Conservation (phyloP, 2,329 filamentous ascomycete species). For the Stromatinia cepivora region DNA sequence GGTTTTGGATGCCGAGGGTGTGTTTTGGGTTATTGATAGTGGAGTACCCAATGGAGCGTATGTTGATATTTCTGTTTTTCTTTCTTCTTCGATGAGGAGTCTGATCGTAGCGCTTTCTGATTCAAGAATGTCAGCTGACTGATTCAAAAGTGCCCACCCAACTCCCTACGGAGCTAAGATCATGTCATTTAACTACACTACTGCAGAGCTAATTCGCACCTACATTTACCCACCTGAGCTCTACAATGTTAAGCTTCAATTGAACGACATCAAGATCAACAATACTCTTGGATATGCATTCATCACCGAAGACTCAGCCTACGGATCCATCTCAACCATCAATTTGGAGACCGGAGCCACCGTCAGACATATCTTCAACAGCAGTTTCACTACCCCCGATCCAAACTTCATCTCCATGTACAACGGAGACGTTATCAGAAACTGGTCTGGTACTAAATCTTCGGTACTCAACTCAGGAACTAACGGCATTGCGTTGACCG, state of each 20-base stretch:
- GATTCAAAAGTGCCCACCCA: neutral
- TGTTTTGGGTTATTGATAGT: slow-evolving; percentile 5
- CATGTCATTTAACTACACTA: slow-evolving; percentile 11
- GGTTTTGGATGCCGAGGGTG: neutral
- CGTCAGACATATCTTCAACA: neutral
- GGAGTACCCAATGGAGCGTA: slow-evolving; percentile 11
- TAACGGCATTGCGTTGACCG: slow-evolving; percentile 3
- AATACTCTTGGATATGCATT: slow-evolving; percentile 13
- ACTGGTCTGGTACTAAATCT: neutral
- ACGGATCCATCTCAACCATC: neutral
- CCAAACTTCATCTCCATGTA: slow-evolving; percentile 11
- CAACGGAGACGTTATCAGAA: slow-evolving; percentile 14
- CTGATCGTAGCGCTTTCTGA: neutral
- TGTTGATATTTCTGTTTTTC: neutral
- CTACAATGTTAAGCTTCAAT: slow-evolving; percentile 8
- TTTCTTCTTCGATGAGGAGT: neutral
- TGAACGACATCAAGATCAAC: neutral
- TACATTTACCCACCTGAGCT: slow-evolving; percentile 13
- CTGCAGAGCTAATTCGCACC: slow-evolving; percentile 3
- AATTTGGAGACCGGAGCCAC: neutral
- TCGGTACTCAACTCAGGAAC: neutral
- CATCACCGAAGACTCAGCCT: slow-evolving; percentile 3
- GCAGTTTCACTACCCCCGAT: neutral
- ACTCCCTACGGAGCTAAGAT: slow-evolving; percentile 1
- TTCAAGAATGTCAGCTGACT: neutral